phyloP scores from a whole-genome alignment of 345 rosid genomes.

The Arabidopsis thaliana region TAIR10.1 NC_003075.7:14775501-14776000 shows the following conservation, averaged over 20 bases:
- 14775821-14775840: background rate
- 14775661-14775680: background rate
- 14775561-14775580: constrained; percentile 28
- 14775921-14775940: constrained; percentile 39
- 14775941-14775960: constrained; percentile 7
- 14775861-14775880: constrained; percentile 48
- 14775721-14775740: background rate
- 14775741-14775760: background rate
- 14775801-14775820: constrained; percentile 30
- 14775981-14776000: constrained; percentile 38
- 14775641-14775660: too few relatives aligned
- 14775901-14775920: constrained; percentile 63
- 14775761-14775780: background rate
- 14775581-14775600: constrained; percentile 41
- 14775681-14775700: background rate
- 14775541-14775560: constrained; percentile 8
- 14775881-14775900: constrained; percentile 79
- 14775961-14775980: constrained; percentile 29
- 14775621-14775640: constrained; percentile 24
- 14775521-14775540: constrained; percentile 40
- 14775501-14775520: constrained; percentile 40
- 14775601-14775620: constrained; percentile 32
- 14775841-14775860: background rate
- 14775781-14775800: background rate
- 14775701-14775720: background rate